Evolutionary conservation across 305 asterid genomes (phyloP).

Genomic region (Withania somnifera): DNA sequence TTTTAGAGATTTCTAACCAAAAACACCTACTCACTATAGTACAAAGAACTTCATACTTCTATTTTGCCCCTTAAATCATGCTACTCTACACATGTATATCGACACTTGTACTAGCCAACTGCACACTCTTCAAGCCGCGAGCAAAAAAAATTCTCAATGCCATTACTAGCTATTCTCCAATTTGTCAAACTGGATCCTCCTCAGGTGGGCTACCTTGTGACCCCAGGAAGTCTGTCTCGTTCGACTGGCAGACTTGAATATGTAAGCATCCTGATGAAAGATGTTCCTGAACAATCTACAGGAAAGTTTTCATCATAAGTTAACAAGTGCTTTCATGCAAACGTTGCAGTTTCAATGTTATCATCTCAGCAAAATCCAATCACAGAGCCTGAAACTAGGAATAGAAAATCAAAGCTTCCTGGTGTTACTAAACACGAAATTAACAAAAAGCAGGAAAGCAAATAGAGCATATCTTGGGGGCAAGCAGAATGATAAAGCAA

Average conservation of each 20-base stretch:
- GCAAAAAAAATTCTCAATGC: background rate
- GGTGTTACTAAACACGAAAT: too few species aligned
- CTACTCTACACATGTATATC: slow-evolving; percentile 3
- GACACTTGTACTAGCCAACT: background rate
- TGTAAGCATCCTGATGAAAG: slow-evolving; percentile 15
- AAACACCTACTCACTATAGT: slow-evolving; percentile 1
- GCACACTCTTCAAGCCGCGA: background rate
- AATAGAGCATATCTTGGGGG: too few species aligned
- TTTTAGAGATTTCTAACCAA: background rate
- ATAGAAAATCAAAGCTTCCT: background rate
- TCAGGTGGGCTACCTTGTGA: slow-evolving; percentile 10
- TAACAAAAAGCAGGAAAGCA: too few species aligned
- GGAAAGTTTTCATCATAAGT: background rate
- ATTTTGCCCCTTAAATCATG: background rate
- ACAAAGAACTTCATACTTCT: background rate
- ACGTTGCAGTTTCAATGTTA: background rate
- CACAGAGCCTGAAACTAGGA: background rate
- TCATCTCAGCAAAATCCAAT: background rate
- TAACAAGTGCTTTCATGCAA: background rate
- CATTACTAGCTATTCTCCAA: slow-evolving; percentile 15
- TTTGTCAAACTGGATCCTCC: slow-evolving; percentile 7
- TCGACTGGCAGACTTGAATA: slow-evolving; percentile 13
- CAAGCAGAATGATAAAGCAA: background rate
- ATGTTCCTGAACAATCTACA: slow-evolving; percentile 26
- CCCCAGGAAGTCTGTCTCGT: slow-evolving; percentile 6